Base-by-base conservation (phyloP, 345 rosid genomes). In the Rhodamnia argentea region DNA sequence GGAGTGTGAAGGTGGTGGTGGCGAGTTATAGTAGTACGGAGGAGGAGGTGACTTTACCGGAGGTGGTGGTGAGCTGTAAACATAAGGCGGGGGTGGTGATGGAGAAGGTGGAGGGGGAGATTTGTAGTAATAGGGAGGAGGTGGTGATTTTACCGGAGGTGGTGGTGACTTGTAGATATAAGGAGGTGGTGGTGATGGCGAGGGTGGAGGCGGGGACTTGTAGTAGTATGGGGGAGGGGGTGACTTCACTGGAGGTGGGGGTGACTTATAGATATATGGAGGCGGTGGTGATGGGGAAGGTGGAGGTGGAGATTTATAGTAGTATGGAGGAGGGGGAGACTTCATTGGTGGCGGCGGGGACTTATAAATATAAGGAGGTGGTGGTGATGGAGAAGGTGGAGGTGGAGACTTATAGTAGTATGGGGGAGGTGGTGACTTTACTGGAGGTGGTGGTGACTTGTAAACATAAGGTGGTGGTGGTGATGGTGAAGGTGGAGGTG, bases 131-230 rank as follows among this genome's bases (percentile, higher is more conserved):
- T 59, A 59, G 5, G 70, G 70, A n/a, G 70, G 9, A 0, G 70
- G 70, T 2, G 70, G 70, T 6, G 8, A 59, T 3, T 14, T 14
- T 0, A 7, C 13, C 4, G 70, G 70, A 0, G 70, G 70, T 1
- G 70, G 37, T 3, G 70, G 70, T 1, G 70, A 59, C 70, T 59
- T 59, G 16, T 59, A 59, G 0, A 59, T 7, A 13, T 59, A 59
- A 1, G 32, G 32, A 6, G 7, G 70, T 26, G 70, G 64, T 1
- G 64, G 64, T 2, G 64, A 59, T 26, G 70, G 70, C 2, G 70
- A 2, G 2, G 64, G 64, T n/a, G 64, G 64, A 2, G 64, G 70
- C 0, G 70, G 70, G 1, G 32, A 59, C 14, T 59, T 59, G 4
- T 59, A 59, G 44, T 42, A 5, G 11, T 1, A n/a, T 59, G n/a